A percentile compares a stretch with the other conserved stretches of the same genome.
phyloP scores from a whole-genome alignment of 495 filamentous ascomycete species.

The Aspergillus avenaceus region DNA sequence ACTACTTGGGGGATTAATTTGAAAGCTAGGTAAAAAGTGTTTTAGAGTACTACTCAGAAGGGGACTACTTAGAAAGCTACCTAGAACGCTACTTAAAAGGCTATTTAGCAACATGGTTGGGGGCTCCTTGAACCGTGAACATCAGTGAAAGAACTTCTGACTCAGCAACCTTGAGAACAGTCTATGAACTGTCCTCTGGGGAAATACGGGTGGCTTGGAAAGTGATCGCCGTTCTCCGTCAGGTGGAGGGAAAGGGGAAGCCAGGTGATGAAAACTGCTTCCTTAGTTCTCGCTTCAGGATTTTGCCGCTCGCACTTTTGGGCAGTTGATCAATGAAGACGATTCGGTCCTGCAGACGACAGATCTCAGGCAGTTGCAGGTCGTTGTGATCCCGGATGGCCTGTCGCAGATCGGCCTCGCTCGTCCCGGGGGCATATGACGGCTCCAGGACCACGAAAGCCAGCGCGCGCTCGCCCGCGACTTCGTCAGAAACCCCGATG shows the following conservation, averaged over 20 bases:
- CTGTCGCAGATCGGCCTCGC: slow-evolving; percentile 20
- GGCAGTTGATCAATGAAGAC: slow-evolving; percentile 68
- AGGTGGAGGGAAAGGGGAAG: background rate
- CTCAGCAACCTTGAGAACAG: too few relatives aligned
- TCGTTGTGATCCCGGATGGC: slow-evolving; percentile 37
- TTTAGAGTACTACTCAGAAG: too few relatives aligned
- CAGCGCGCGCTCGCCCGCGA: slow-evolving; percentile 69
- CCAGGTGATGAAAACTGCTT: background rate
- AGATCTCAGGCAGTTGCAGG: slow-evolving; percentile 19
- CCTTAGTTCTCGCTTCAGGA: slow-evolving; percentile 61
- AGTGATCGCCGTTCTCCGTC: background rate
- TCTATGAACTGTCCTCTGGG: too few relatives aligned
- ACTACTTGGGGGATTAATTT: too few relatives aligned
- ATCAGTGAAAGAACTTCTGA: too few relatives aligned
- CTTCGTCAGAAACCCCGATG: slow-evolving; percentile 62
- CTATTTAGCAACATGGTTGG: too few relatives aligned
- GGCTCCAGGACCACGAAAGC: slow-evolving; percentile 65
- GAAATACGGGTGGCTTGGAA: background rate
- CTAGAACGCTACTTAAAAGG: too few relatives aligned
- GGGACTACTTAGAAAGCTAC: too few relatives aligned
- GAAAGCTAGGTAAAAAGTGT: too few relatives aligned
- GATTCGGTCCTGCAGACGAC: slow-evolving; percentile 32
- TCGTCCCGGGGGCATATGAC: slow-evolving; percentile 23
- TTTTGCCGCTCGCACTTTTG: slow-evolving; percentile 75
- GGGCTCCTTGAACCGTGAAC: too few relatives aligned